Conservation (phyloP, 1,284 basidiomycete genomes). For the Malassezia slooffiae region DNA sequence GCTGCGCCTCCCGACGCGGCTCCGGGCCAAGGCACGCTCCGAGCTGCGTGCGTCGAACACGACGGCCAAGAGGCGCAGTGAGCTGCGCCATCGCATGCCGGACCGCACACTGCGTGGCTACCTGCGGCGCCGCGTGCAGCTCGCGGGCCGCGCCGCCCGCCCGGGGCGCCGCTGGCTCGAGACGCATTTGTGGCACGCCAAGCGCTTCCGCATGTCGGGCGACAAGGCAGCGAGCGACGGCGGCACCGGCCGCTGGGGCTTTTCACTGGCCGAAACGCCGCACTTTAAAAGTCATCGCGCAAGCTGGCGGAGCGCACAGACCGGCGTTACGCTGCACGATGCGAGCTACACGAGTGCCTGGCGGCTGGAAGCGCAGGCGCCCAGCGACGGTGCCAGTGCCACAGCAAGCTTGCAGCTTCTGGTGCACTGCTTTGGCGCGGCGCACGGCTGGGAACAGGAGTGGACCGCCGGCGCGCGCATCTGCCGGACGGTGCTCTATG, state of each 20-base stretch:
- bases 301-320: constrained; percentile 23
- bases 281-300: constrained; percentile 37
- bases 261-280: constrained; percentile 33
- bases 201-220: constrained; percentile 40
- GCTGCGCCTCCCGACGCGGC: constrained; percentile 32
- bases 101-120: constrained; percentile 23
- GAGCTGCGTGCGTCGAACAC: constrained; percentile 42
- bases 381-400: not conserved
- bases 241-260: constrained; percentile 25
- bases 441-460: constrained; percentile 10
- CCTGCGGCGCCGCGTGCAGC: constrained; percentile 19
- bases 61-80: constrained; percentile 20
- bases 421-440: constrained; percentile 2
- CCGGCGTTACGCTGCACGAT: constrained; percentile 29
- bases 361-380: constrained; percentile 2
- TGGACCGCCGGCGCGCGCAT: constrained; percentile 6
- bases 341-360: constrained; percentile 24
- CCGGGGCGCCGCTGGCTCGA: constrained; percentile 36
- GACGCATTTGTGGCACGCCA: constrained; percentile 45
- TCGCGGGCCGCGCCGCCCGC: constrained; percentile 22
- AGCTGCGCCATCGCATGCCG: constrained; percentile 24
- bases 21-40: constrained; percentile 31
- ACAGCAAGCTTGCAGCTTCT: constrained; percentile 7
- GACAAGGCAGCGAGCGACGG: constrained; percentile 25
- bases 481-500: constrained; percentile 5